Percentiles rank a stretch among this genome's conserved stretches.
phyloP scores from a whole-genome alignment of 441 rosid genomes.

The Iberis amara region DNA sequence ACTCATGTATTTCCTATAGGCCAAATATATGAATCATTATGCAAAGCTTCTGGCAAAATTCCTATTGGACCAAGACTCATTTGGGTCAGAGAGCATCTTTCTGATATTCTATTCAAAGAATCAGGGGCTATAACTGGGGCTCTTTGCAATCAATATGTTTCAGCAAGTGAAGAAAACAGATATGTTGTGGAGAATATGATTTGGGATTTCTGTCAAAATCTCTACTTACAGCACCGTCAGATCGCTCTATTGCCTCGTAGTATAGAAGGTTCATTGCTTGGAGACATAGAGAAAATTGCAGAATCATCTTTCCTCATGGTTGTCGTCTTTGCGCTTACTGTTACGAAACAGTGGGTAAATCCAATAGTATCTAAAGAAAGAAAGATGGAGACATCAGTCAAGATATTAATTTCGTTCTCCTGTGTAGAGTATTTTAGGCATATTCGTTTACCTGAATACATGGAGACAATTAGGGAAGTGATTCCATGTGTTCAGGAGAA shows the following conservation, averaged over 20 bases:
- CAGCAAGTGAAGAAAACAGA: slow-evolving; percentile 55
- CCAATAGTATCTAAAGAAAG: slow-evolving; percentile 43
- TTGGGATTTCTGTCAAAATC: slow-evolving; percentile 72
- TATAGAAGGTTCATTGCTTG: slow-evolving; percentile 46
- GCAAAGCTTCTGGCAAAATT: slow-evolving; percentile 27
- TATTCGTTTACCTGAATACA: slow-evolving; percentile 78
- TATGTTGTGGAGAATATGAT: slow-evolving; percentile 53
- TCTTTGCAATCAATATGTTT: slow-evolving; percentile 69
- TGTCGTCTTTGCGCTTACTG: slow-evolving; percentile 67
- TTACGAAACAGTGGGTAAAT: slow-evolving; percentile 56
- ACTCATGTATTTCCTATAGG: slow-evolving; percentile 64
- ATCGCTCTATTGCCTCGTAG: slow-evolving; percentile 59
- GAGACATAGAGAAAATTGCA: slow-evolving; percentile 66
- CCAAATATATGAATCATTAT: slow-evolving; percentile 42
- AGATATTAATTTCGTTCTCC: slow-evolving; percentile 63
- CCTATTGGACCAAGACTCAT: slow-evolving; percentile 30
- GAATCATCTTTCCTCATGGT: slow-evolving; percentile 94
- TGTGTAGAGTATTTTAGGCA: slow-evolving; percentile 79
- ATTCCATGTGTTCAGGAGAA: slow-evolving; percentile 71
- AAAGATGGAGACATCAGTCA: slow-evolving; percentile 62
- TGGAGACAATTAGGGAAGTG: slow-evolving; percentile 73
- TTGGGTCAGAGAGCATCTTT: slow-evolving; percentile 52
- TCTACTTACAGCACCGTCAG: slow-evolving; percentile 64
- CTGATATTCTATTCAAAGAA: slow-evolving; percentile 60
- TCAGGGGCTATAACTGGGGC: slow-evolving; percentile 72